Conservation (phyloP, 768 basidiomycete genomes). For the Strobilomyces confusus region DNA sequence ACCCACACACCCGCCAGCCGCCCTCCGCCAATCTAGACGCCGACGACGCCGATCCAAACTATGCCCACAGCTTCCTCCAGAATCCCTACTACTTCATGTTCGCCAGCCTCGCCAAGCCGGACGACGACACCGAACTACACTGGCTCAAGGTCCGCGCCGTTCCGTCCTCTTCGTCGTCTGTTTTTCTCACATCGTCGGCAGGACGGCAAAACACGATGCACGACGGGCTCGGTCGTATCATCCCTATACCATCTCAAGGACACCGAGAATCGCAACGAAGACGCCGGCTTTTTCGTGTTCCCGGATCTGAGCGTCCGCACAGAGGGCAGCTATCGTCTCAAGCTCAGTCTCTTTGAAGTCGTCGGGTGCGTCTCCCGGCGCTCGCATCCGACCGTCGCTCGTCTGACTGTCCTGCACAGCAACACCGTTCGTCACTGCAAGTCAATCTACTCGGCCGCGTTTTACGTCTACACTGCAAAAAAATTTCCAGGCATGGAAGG, state of each 20-base stretch:
- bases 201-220: constrained; percentile 89
- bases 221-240: constrained; percentile 87
- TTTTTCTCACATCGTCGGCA: constrained; percentile 25
- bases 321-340: constrained; percentile 79
- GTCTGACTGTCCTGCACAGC: constrained; percentile 37
- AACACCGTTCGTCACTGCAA: constrained; percentile 88
- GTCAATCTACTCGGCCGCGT: constrained; percentile 81
- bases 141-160: constrained; percentile 60
- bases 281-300: constrained; percentile 95
- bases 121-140: constrained; percentile 85
- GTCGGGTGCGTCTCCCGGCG: constrained; percentile 61
- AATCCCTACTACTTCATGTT: constrained; percentile 98
- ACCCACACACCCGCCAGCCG: too few species aligned
- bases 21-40: constrained; percentile 30
- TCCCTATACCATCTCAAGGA: constrained; percentile 90
- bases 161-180: not conserved
- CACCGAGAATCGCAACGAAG: constrained; percentile 52
- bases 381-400: not conserved
- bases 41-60: constrained; percentile 35
- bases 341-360: constrained; percentile 82
- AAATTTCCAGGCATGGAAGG: constrained; percentile 97
- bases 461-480: constrained; percentile 95
- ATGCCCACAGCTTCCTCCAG: constrained; percentile 67
- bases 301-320: constrained; percentile 90
- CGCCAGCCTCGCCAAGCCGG: constrained; percentile 83